phyloP scores from a whole-genome alignment of 2,329 filamentous ascomycete genomes.

The Penicillium thymicola region DNA sequence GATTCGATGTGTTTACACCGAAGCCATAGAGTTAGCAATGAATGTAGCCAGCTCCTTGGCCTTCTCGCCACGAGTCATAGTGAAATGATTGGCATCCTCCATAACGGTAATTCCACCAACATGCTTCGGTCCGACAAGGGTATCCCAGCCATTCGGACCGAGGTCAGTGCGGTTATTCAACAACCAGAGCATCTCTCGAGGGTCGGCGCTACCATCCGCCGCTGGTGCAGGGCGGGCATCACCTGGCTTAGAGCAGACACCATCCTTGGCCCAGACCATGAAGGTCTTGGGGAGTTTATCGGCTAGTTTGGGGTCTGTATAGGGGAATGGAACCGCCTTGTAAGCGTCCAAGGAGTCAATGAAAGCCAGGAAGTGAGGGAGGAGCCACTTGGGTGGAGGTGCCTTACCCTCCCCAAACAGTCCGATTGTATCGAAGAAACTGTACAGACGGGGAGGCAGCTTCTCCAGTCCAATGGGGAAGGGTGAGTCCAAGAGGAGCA shows the following conservation, averaged over 20 bases:
- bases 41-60: slow-evolving; percentile 30
- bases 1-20: slow-evolving; percentile 11
- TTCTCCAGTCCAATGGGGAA: slow-evolving; percentile 67
- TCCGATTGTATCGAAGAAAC: slow-evolving; percentile 48
- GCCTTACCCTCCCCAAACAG: slow-evolving; percentile 47
- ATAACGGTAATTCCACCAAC: slow-evolving; percentile 33
- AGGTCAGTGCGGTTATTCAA: slow-evolving; percentile 49
- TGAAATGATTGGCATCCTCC: slow-evolving; percentile 37
- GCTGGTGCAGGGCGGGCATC: slow-evolving; percentile 41
- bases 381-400: slow-evolving; percentile 48
- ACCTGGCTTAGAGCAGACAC: slow-evolving; percentile 44
- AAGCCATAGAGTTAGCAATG: slow-evolving; percentile 27
- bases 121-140: slow-evolving; percentile 41
- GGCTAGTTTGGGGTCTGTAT: slow-evolving; percentile 25
- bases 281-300: slow-evolving; percentile 43
- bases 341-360: slow-evolving; percentile 50
- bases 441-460: slow-evolving; percentile 55
- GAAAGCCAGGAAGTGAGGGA: slow-evolving; percentile 51
- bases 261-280: slow-evolving; percentile 49
- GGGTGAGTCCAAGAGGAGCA: slow-evolving; percentile 65
- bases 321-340: slow-evolving; percentile 33
- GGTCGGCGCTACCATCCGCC: slow-evolving; percentile 40
- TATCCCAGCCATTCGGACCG: slow-evolving; percentile 48
- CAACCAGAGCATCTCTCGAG: slow-evolving; percentile 50
- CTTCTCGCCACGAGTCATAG: slow-evolving; percentile 32